Evolutionary conservation across 352 stramenopile genomes (phyloP), one percentile per base, ranked within the genome.

Genomic region (Phytophthora pluvialis): DNA sequence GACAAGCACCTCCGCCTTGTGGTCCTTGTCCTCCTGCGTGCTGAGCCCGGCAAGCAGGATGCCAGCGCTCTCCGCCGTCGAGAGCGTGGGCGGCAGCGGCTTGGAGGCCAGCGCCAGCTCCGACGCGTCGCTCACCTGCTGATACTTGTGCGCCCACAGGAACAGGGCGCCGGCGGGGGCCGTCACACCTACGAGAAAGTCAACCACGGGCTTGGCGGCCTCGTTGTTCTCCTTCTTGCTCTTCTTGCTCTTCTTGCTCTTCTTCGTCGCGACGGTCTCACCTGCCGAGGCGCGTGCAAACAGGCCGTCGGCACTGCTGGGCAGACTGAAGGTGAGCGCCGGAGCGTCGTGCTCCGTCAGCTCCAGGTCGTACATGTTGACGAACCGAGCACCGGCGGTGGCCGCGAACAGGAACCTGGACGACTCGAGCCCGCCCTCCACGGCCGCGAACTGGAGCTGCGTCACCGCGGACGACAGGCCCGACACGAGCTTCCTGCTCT

Each of bases 351-450:
- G 73, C 39, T 86, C 75, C 16, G 70, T 72, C 26, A 86, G 67
- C 35, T 71, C 44, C 38, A 93, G 63, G 71, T 95, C 87, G 73
- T 94, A 94, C 70, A 93, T 76, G 60, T 94, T 95, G 50, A 95
- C 73, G 66, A 95, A 95, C 48, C 87, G 83, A 4, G 80, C 82
- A 25, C 81, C 76, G 13, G 87, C 77, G 1, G 83, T 92, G 4
- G 87, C 82, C 3, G 87, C 85, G 52, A 93, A 81, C 25, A 95
- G 60, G 61, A 89, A 95, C 39, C 85, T 78, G 31, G 77, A 75
- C 36, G 82, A 80, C 21, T 66, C 56, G 0, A 73, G 26, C 8
- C 26, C 56, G 39, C 51, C 55, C 6, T 70, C 60, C 29, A 60
- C 66, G 3, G 58, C 51, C 16, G 87, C 88, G 52, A 94, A 95